These are phyloP conservation scores for Knoxdaviesia capensis DNA, from an alignment of 2,329 filamentous ascomycete species.

Conservation along the genomic window DNA sequence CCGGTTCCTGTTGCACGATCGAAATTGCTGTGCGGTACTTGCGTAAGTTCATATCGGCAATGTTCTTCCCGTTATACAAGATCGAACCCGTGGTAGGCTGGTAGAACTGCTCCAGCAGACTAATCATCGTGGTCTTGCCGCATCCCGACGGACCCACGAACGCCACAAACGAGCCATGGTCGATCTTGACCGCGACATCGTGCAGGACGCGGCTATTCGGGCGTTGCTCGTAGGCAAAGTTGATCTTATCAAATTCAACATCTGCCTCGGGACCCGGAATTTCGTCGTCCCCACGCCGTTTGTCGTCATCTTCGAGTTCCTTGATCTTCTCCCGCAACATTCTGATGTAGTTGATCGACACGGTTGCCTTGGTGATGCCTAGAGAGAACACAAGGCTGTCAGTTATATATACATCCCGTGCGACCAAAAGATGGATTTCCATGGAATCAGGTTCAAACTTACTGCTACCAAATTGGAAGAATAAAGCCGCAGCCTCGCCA, in stretches of 20 bases:
- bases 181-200: conserved; percentile 15
- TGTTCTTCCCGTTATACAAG: conserved; percentile 11
- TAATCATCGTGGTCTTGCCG: conserved; percentile 39
- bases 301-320: conserved; percentile 11
- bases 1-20: conserved; percentile 20
- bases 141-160: conserved; percentile 37
- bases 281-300: conserved; percentile 2
- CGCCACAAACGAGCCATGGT: conserved; percentile 27
- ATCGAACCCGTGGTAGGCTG: conserved; percentile 14
- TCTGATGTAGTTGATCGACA: conserved; percentile 28
- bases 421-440: no score
- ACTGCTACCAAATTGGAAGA: conserved; percentile 28
- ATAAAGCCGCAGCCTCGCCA: conserved; percentile 17
- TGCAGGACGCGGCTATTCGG: conserved; percentile 15
- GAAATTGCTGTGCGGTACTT: conserved; percentile 15
- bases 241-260: conserved; percentile 28
- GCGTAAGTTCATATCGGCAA: conserved; percentile 11
- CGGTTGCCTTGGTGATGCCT: conserved; percentile 25
- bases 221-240: conserved; percentile 34
- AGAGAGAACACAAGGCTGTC: not conserved
- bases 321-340: conserved; percentile 15
- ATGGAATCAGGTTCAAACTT: not conserved
- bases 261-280: conserved; percentile 10
- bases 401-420: not conserved
- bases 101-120: conserved; percentile 25